phyloP scores from a whole-genome alignment of 345 rosid genomes.

The Eutrema heterophyllum region DNA sequence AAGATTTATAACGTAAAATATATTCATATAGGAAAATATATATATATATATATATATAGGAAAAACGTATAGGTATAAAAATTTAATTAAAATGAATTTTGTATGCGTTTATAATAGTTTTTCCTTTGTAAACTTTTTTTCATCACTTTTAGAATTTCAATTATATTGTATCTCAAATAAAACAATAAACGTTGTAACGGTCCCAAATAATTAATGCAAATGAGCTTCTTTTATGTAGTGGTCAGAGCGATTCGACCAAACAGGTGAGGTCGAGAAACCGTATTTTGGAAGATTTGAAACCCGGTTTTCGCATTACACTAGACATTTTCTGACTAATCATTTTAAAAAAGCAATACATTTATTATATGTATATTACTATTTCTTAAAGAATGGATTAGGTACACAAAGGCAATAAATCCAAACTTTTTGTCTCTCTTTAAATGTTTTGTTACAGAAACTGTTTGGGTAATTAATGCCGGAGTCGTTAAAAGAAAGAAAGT shows the following conservation, averaged over 20 bases:
- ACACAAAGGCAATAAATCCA: constrained; percentile 20
- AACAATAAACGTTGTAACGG: constrained; percentile 5
- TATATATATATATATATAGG: too few species aligned
- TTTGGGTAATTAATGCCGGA: constrained; percentile 17
- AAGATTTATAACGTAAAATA: neutral
- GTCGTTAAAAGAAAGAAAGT: constrained; percentile 8
- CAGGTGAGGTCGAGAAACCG: neutral
- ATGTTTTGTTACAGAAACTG: constrained; percentile 10
- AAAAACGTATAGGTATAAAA: too few species aligned
- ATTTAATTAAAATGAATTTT: too few species aligned
- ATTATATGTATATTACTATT: neutral
- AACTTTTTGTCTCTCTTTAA: constrained; percentile 11
- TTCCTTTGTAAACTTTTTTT: too few species aligned
- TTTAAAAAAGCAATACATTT: neutral
- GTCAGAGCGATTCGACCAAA: constrained; percentile 24
- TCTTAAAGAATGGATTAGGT: constrained; percentile 22
- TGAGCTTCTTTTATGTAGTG: neutral
- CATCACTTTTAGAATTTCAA: neutral
- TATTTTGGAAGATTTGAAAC: neutral
- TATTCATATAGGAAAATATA: too few species aligned
- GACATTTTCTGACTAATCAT: neutral
- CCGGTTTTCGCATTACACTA: neutral
- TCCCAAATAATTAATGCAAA: constrained; percentile 9
- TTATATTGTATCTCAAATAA: neutral
- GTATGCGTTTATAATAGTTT: too few species aligned